Conservation (phyloP, 176 grass and related monocot species). For the Puccinellia tenuiflora region DNA sequence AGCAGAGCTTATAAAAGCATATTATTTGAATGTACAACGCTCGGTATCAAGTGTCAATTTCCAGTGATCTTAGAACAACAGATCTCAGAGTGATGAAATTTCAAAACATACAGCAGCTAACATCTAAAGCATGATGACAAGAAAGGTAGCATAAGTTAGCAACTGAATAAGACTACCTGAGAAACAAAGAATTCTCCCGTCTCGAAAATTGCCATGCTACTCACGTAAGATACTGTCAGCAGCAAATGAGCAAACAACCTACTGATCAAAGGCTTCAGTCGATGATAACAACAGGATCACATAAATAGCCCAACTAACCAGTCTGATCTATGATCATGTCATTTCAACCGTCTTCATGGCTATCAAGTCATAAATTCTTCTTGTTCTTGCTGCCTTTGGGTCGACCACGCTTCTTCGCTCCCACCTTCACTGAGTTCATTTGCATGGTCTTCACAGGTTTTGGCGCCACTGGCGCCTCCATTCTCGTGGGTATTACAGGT, state of each 20-base stretch:
- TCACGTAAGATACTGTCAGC: not conserved
- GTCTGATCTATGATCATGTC: slow-evolving; percentile 3
- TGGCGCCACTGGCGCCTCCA: not conserved
- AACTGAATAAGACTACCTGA: not conserved
- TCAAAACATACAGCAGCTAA: slow-evolving; percentile 25
- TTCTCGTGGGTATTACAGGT: not conserved
- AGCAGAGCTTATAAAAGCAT: slow-evolving; percentile 10
- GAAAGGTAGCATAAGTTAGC: not conserved
- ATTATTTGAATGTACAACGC: slow-evolving; percentile 13
- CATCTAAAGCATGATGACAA: slow-evolving; percentile 22
- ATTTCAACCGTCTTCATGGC: not conserved
- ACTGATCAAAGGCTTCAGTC: not conserved
- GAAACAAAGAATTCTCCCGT: slow-evolving; percentile 9
- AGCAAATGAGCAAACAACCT: slow-evolving; percentile 3
- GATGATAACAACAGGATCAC: not conserved
- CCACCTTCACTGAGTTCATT: slow-evolving; percentile 25
- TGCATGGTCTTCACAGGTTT: slow-evolving; percentile 3
- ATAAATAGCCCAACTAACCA: not conserved
- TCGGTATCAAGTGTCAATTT: not conserved
- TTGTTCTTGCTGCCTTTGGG: slow-evolving; percentile 61
- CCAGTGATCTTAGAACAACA: not conserved
- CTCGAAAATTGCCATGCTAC: not conserved
- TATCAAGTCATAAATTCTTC: slow-evolving; percentile 28
- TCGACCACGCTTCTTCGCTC: slow-evolving; percentile 47
- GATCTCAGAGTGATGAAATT: slow-evolving; percentile 4